Evolutionary conservation across 2,329 filamentous ascomycete genomes (phyloP).

Genomic region (Penicillium sp.): DNA sequence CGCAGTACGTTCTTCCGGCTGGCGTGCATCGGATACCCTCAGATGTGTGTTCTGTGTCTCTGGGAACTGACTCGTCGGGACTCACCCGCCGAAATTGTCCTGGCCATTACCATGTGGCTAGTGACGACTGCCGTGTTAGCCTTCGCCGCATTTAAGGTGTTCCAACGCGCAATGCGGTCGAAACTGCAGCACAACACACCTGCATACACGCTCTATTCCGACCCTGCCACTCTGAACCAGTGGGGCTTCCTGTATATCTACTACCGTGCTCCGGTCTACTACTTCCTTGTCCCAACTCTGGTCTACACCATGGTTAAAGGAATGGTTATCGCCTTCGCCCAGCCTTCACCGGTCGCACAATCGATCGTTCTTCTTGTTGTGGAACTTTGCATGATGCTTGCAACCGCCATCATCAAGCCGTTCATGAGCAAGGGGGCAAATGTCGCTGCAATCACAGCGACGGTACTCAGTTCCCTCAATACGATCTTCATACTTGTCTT

Average conservation of each 20-base stretch:
- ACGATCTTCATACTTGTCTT: slow-evolving; percentile 86
- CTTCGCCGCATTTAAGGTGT: slow-evolving; percentile 87
- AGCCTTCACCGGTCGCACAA: slow-evolving; percentile 68
- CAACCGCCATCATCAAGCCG: slow-evolving; percentile 75
- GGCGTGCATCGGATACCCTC: slow-evolving; percentile 84
- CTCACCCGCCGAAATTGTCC: slow-evolving; percentile 78
- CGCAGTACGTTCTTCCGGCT: slow-evolving; percentile 93
- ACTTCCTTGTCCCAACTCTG: slow-evolving; percentile 80
- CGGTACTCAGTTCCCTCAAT: slow-evolving; percentile 84
- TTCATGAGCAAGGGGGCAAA: slow-evolving; percentile 99
- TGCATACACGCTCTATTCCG: slow-evolving; percentile 93
- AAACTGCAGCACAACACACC: slow-evolving; percentile 90
- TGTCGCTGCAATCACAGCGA: slow-evolving; percentile 89
- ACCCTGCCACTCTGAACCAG: slow-evolving; percentile 87
- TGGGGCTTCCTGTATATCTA: slow-evolving; percentile 98
- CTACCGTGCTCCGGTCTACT: slow-evolving; percentile 92
- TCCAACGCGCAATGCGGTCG: slow-evolving; percentile 81
- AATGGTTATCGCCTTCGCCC: slow-evolving; percentile 80
- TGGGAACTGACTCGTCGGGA: slow-evolving; percentile 89
- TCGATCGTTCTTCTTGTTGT: slow-evolving; percentile 81
- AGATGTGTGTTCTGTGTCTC: slow-evolving; percentile 83
- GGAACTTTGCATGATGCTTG: slow-evolving; percentile 74
- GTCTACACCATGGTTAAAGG: slow-evolving; percentile 77
- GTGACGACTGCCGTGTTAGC: slow-evolving; percentile 71
- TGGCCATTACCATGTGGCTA: slow-evolving; percentile 85